A percentile compares a stretch with the other conserved stretches of the same genome.
Conservation (phyloP, 2,329 filamentous ascomycete genomes). For the Curvularia sp. region DNA sequence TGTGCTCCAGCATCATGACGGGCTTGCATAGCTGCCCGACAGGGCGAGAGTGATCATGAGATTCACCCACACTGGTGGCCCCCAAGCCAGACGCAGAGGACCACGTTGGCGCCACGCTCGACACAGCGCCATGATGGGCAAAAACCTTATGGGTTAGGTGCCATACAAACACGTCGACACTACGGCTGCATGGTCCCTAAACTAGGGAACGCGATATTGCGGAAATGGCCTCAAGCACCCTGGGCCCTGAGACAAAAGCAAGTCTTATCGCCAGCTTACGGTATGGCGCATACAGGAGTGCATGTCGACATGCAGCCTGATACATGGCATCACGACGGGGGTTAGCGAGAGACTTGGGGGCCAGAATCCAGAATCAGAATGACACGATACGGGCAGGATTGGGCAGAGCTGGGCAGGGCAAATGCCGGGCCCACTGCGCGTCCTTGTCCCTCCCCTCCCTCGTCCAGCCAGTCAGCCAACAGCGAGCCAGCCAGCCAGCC, state of each 20-base stretch:
- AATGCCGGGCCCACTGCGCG: conserved; percentile 3
- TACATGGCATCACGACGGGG: conserved; percentile 23
- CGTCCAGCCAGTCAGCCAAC: conserved; percentile 7
- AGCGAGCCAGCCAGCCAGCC: conserved; percentile 1
- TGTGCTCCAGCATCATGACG: conserved; percentile 8
- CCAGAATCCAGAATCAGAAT: conserved; percentile 30
- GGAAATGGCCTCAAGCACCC: conserved; percentile 4
- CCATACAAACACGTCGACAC: conserved; percentile 14
- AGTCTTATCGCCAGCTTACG: conserved; percentile 12
- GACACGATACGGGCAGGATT: background rate
- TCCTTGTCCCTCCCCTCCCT: background rate
- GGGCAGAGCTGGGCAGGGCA: background rate
- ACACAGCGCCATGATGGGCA: conserved; percentile 11
- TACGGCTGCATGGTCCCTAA: conserved; percentile 4
- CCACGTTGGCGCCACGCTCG: conserved; percentile 12
- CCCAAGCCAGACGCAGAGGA: conserved; percentile 14
- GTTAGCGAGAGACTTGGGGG: conserved; percentile 30
- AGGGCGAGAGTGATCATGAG: conserved; percentile 9
- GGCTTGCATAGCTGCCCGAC: conserved; percentile 11
- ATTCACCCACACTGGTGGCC: conserved; percentile 15
- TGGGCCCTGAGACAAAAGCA: conserved; percentile 8
- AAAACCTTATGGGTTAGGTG: conserved; percentile 15
- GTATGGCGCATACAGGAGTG: conserved; percentile 13
- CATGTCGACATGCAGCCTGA: conserved; percentile 6
- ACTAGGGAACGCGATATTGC: conserved; percentile 8